A percentile compares a stretch with the other conserved stretches of the same genome.
Conservation (phyloP, 139 green algal genomes). For the Coelastrella sp. region DNA sequence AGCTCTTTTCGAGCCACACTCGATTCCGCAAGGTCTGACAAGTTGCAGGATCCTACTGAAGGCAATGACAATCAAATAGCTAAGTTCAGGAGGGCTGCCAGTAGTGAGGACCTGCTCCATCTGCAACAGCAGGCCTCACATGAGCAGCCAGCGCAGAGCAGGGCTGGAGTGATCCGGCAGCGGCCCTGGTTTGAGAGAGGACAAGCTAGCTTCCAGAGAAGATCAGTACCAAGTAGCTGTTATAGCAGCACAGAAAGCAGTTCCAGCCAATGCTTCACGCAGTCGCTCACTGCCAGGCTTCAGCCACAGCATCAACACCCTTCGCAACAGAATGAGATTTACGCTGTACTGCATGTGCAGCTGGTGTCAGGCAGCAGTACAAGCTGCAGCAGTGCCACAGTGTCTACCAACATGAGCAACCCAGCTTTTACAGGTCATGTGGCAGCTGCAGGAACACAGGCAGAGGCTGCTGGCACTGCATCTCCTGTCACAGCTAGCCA, state of each 20-base stretch:
- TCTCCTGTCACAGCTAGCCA: background rate
- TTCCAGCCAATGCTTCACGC: background rate
- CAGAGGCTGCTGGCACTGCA: background rate
- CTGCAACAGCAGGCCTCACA: conserved; percentile 1
- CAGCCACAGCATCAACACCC: background rate
- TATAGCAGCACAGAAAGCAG: background rate
- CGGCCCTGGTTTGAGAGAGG: background rate
- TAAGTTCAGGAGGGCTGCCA: no score
- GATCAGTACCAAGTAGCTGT: no score
- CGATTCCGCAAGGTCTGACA: no score
- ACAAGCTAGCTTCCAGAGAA: background rate
- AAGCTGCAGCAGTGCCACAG: background rate
- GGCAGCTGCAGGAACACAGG: background rate
- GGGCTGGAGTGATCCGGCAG: no score
- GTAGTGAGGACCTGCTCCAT: background rate
- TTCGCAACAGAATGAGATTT: background rate
- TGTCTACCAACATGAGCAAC: background rate
- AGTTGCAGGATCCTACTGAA: no score
- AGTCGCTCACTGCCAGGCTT: background rate
- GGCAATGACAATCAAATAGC: no score
- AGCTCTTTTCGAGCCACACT: no score
- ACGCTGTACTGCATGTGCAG: conserved; percentile 39
- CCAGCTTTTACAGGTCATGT: background rate
- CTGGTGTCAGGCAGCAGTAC: conserved; percentile 17
- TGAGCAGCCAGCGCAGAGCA: no score